Evolutionary conservation across 176 grass and related monocot genomes (phyloP).

Genomic region (Carex pumila): DNA sequence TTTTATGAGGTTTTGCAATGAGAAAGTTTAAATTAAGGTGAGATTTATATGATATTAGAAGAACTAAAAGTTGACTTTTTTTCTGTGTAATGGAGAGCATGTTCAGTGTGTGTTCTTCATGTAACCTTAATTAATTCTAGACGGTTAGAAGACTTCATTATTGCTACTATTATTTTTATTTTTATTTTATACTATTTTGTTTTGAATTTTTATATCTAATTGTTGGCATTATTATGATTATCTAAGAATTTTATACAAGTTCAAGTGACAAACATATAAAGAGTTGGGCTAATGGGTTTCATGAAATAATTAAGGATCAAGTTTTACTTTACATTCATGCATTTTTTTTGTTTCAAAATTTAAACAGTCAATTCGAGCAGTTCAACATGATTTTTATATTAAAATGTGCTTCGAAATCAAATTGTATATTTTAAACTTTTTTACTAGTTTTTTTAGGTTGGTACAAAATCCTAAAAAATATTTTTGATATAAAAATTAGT

Average conservation of each 20-base stretch:
- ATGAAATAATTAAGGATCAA: too few relatives aligned
- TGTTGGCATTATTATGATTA: not conserved
- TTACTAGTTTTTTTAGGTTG: too few relatives aligned
- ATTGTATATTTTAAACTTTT: too few relatives aligned
- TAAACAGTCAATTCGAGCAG: too few relatives aligned
- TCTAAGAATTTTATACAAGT: not conserved
- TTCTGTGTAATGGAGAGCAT: conserved; percentile 35
- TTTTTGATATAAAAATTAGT: too few relatives aligned
- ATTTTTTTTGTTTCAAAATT: too few relatives aligned
- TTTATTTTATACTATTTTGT: not conserved
- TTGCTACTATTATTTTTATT: not conserved
- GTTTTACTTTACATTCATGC: too few relatives aligned
- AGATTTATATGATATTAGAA: conserved; percentile 18
- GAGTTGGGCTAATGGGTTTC: too few relatives aligned
- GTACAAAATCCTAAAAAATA: too few relatives aligned
- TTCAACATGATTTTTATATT: too few relatives aligned
- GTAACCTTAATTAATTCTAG: conserved; percentile 2
- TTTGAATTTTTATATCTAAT: not conserved
- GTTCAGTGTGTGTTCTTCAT: conserved; percentile 30
- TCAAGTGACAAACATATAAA: not conserved
- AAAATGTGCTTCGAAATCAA: too few relatives aligned
- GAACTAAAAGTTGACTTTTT: conserved; percentile 35
- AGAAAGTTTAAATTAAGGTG: not conserved
- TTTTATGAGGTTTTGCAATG: not conserved
- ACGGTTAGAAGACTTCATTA: conserved; percentile 4